These are phyloP conservation scores for Flueggea neowawraea DNA, from an alignment of 441 rosid species.

Conservation along the genomic window DNA sequence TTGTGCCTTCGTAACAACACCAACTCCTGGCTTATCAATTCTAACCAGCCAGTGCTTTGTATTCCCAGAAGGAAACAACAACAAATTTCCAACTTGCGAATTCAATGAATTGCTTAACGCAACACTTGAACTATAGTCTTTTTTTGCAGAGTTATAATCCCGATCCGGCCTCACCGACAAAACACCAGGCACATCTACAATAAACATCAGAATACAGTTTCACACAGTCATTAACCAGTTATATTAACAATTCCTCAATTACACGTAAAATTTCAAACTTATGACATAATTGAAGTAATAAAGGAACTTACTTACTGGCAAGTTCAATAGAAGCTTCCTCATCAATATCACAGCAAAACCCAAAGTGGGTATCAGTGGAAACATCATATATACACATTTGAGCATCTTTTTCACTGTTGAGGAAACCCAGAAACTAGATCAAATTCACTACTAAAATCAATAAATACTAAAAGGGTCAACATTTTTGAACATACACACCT, in stretches of 20 bases:
- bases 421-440: conserved; percentile 8
- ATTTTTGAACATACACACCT: conserved; percentile 30
- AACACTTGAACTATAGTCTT: conserved; percentile 32
- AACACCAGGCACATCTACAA: conserved; percentile 67
- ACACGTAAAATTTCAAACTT: neutral
- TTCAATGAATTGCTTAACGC: conserved; percentile 8
- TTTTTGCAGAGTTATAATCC: conserved; percentile 37
- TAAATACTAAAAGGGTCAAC: neutral
- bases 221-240: conserved; percentile 5
- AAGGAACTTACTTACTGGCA: conserved; percentile 34
- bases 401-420: conserved; percentile 59
- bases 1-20: conserved; percentile 84
- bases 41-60: conserved; percentile 70
- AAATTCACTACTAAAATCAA: conserved; percentile 2
- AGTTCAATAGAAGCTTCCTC: conserved; percentile 57
- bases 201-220: neutral
- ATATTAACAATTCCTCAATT: conserved; percentile 1
- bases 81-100: conserved; percentile 22
- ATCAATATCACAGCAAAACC: conserved; percentile 76
- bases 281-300: neutral
- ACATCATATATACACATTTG: conserved; percentile 69
- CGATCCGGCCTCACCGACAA: conserved; percentile 63
- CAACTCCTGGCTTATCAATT: conserved; percentile 68
- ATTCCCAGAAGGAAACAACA: conserved; percentile 58
- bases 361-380: conserved; percentile 51